A percentile compares a stretch with the other conserved stretches of the same genome.
These are phyloP conservation scores for Wickerhamomyces chaumierensis DNA, from an alignment of 805 yeast species.

Conservation along the genomic window DNA sequence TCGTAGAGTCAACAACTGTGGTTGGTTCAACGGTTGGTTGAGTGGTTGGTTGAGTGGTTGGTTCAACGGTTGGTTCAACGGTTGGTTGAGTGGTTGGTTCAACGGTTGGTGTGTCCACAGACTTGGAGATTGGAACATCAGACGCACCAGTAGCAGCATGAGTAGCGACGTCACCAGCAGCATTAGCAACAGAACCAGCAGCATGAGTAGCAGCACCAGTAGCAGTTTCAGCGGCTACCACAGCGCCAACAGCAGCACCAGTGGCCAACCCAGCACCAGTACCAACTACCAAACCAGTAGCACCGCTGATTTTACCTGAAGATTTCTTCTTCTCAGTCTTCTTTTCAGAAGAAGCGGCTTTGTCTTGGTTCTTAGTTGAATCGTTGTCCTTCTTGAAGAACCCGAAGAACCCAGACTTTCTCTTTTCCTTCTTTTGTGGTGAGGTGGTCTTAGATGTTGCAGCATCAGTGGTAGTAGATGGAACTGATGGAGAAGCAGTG, in stretches of 20 bases:
- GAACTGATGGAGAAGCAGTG: no score
- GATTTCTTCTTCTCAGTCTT: no score
- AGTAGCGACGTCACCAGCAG: neutral
- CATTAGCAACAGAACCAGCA: no score
- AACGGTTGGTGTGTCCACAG: neutral
- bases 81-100: no score
- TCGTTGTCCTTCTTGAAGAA: constrained; percentile 6
- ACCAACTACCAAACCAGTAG: no score
- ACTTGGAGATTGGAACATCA: neutral
- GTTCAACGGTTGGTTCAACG: no score
- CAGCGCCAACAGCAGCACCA: constrained; percentile 3
- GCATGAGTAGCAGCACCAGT: neutral
- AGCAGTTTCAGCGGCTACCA: constrained; percentile 2
- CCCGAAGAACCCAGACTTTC: constrained; percentile 11
- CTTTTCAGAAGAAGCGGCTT: constrained; percentile 5
- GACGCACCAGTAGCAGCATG: neutral
- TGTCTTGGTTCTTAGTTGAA: neutral
- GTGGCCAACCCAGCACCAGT: constrained; percentile 3
- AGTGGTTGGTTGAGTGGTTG: neutral
- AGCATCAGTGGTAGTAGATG: neutral
- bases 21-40: neutral
- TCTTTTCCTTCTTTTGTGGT: constrained; percentile 6
- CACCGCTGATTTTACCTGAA: constrained; percentile 6
- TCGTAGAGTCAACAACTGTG: neutral
- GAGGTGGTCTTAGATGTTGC: neutral